phyloP scores from a whole-genome alignment of 805 yeast species.

The Pichia scutulata region DNA sequence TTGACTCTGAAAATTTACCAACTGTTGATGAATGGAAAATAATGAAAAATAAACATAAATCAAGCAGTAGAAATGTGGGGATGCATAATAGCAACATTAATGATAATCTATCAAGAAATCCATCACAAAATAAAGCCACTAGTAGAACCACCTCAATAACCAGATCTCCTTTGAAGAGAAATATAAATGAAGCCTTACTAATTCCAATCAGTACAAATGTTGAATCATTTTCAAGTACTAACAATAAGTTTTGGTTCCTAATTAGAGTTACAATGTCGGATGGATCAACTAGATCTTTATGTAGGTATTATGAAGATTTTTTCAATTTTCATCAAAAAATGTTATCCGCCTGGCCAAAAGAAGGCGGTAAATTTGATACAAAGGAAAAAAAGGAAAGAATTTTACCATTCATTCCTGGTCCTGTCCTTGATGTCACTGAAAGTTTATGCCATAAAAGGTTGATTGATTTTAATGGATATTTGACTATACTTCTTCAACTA shows the following conservation, averaged over 20 bases:
- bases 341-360: conserved; percentile 78
- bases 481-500: conserved; percentile 50
- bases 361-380: conserved; percentile 75
- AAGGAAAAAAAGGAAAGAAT: conserved; percentile 73
- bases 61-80: conserved; percentile 52
- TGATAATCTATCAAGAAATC: conserved; percentile 8
- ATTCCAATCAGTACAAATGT: conserved; percentile 60
- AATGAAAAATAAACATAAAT: conserved; percentile 85
- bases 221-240: conserved; percentile 70
- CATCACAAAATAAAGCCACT: conserved; percentile 6
- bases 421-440: conserved; percentile 85
- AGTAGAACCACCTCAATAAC: conserved; percentile 1
- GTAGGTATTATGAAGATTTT: conserved; percentile 91
- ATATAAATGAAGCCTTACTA: conserved; percentile 8
- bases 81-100: background rate
- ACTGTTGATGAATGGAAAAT: conserved; percentile 95
- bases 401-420: conserved; percentile 94
- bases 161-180: background rate
- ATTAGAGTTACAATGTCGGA: conserved; percentile 58
- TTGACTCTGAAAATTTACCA: conserved; percentile 67
- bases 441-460: conserved; percentile 46
- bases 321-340: conserved; percentile 85
- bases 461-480: conserved; percentile 45
- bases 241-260: conserved; percentile 85
- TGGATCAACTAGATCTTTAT: conserved; percentile 63